phyloP scores from a whole-genome alignment of 2,329 filamentous ascomycete species.

The Zasmidium cellare region DNA sequence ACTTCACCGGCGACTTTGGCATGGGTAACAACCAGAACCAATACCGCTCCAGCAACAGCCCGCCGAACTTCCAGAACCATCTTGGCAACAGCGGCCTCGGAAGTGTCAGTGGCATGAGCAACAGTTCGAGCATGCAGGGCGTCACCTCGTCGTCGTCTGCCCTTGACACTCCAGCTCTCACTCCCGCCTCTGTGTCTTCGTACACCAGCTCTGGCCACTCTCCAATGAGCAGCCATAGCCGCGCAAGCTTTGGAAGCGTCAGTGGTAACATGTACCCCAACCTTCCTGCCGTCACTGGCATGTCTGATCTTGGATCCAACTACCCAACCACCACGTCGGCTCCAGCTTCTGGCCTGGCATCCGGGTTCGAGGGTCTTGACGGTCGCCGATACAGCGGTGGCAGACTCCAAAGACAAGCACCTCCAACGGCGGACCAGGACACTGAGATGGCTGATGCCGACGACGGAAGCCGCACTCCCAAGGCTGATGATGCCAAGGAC shows the following conservation, averaged over 20 bases:
- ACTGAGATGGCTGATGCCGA: constrained; percentile 43
- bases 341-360: constrained; percentile 68
- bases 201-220: constrained; percentile 74
- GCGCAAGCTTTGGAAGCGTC: constrained; percentile 53
- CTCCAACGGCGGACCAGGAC: constrained; percentile 42
- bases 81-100: constrained; percentile 26
- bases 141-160: constrained; percentile 45
- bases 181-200: constrained; percentile 72
- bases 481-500: constrained; percentile 27
- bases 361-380: constrained; percentile 60
- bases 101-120: constrained; percentile 42
- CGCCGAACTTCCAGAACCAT: constrained; percentile 41
- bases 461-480: constrained; percentile 37
- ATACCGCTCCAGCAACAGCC: constrained; percentile 60
- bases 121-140: constrained; percentile 37
- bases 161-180: constrained; percentile 71
- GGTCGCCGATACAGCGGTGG: constrained; percentile 63
- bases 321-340: constrained; percentile 68
- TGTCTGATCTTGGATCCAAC: constrained; percentile 55
- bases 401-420: constrained; percentile 57
- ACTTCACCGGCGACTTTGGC: constrained; percentile 42
- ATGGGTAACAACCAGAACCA: constrained; percentile 47
- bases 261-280: constrained; percentile 70
- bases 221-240: constrained; percentile 66
- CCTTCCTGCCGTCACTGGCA: constrained; percentile 69